Conservation (phyloP, 345 rosid species). For the Salix arbutifolia region DNA sequence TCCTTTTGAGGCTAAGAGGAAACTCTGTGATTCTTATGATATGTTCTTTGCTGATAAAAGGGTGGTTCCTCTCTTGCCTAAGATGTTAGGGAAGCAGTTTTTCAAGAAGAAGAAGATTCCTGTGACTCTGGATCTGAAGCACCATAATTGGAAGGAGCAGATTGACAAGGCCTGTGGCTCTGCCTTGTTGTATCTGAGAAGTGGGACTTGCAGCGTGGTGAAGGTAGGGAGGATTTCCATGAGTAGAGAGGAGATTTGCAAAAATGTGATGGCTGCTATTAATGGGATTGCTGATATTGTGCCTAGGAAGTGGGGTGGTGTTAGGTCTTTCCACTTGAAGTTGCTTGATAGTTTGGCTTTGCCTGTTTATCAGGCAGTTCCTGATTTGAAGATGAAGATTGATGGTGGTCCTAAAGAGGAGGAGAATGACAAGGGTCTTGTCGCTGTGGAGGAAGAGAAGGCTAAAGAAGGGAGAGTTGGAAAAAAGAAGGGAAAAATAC, state of each 20-base stretch:
- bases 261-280: conserved; percentile 57
- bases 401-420: conserved; percentile 22
- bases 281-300: conserved; percentile 54
- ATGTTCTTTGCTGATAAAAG: conserved; percentile 49
- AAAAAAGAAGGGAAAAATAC: conserved; percentile 69
- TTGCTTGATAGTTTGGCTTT: conserved; percentile 63
- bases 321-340: conserved; percentile 73
- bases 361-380: conserved; percentile 64
- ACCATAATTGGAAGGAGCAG: conserved; percentile 80
- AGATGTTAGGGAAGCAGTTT: conserved; percentile 72
- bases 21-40: conserved; percentile 46
- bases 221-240: conserved; percentile 62
- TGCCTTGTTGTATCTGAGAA: conserved; percentile 54
- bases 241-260: conserved; percentile 37
- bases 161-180: conserved; percentile 55
- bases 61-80: conserved; percentile 59
- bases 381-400: conserved; percentile 66
- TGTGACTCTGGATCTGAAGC: conserved; percentile 51
- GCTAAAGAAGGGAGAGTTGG: conserved; percentile 19
- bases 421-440: not conserved
- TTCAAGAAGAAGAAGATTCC: conserved; percentile 70
- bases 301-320: conserved; percentile 62
- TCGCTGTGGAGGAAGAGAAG: not conserved
- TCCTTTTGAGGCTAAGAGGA: conserved; percentile 50
- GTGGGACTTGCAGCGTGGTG: conserved; percentile 66